Evolutionary conservation across 139 green algal genomes (phyloP), one percentile per base, ranked within the genome.

Genomic region (Chlamydomonas sp.): DNA sequence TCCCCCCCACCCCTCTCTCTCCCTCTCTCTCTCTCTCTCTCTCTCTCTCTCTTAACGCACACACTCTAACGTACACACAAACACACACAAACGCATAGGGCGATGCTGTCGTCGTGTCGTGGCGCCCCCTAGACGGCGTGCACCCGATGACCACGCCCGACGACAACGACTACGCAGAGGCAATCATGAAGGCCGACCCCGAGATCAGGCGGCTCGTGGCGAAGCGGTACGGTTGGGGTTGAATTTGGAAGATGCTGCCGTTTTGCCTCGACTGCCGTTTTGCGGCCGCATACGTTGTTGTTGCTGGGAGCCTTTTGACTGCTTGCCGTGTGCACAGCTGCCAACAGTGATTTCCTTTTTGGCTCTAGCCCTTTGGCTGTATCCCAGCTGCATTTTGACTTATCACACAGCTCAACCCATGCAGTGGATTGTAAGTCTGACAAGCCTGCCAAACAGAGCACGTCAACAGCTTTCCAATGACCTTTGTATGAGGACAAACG

Each of bases 71-170:
- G n/a, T n/a, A n/a, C n/a, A n/a, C n/a, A n/a, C n/a, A n/a, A n/a
- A n/a, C n/a, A n/a, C n/a, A n/a, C n/a, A n/a, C n/a, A n/a, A n/a
- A 54, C 13, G 10, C 10, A 54, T 16, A 54, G 43, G 10, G 43
- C 43, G 16, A n/a, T 13, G 13, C 10, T 16, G 10, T 16, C 43
- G 43, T n/a, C 43, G 16, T 54, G 10, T 54, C 16, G 43, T 38
- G 24, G 16, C 48, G 6, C 3, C 74, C 88, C 81, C 66, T 88
- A 39, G 71, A 84, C 0, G 87, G 82, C 1, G 70, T 89, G 61
- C 85, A 94, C 57, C 83, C 85, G 0, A 85, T 83, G 48, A 76
- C 86, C 35, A 87, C 77, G 2, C 77, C 85, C 24, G 85, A 90
- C 36, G 88, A 95, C 67, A 85, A 79, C 71, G 13, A 79, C 28